Percentiles rank a stretch among this genome's conserved stretches.
These are phyloP conservation scores for Nitzschia palea DNA, from an alignment of 108 stramenopile species.

Conservation along the genomic window DNA sequence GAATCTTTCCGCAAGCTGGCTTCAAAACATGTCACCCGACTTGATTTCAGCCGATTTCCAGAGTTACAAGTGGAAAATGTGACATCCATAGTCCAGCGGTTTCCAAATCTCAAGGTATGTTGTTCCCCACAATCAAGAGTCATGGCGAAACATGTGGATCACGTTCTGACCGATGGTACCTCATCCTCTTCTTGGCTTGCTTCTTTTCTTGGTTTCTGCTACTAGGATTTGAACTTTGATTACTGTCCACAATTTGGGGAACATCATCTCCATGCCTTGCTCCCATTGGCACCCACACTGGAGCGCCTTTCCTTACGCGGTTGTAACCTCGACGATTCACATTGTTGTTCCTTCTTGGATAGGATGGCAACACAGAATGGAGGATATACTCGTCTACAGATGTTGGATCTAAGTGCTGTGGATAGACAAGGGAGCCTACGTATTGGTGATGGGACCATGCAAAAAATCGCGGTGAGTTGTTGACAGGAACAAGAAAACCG, in stretches of 20 bases:
- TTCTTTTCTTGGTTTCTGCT: neutral
- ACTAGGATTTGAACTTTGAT: conserved; percentile 5
- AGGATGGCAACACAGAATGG: neutral
- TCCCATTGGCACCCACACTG: neutral
- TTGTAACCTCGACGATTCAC: neutral
- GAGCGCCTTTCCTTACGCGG: neutral
- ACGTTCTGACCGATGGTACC: neutral
- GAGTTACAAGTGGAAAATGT: neutral
- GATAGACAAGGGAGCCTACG: neutral
- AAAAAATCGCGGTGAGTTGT: neutral
- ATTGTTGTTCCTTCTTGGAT: neutral
- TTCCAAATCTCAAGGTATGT: conserved; percentile 16
- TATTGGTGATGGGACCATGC: neutral
- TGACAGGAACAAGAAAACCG: too few species aligned
- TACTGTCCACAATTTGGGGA: conserved; percentile 11
- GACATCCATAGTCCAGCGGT: neutral
- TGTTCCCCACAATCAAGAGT: neutral
- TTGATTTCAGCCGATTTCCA: neutral
- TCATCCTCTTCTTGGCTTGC: neutral
- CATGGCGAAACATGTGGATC: neutral
- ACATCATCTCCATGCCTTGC: neutral
- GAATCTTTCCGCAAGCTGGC: neutral
- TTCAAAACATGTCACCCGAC: neutral
- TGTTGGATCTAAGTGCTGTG: conserved; percentile 9
- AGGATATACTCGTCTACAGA: neutral